These are phyloP conservation scores for Chrysosporium keratinophilum DNA, from an alignment of 2,329 filamentous ascomycete species.

Conservation along the genomic window DNA sequence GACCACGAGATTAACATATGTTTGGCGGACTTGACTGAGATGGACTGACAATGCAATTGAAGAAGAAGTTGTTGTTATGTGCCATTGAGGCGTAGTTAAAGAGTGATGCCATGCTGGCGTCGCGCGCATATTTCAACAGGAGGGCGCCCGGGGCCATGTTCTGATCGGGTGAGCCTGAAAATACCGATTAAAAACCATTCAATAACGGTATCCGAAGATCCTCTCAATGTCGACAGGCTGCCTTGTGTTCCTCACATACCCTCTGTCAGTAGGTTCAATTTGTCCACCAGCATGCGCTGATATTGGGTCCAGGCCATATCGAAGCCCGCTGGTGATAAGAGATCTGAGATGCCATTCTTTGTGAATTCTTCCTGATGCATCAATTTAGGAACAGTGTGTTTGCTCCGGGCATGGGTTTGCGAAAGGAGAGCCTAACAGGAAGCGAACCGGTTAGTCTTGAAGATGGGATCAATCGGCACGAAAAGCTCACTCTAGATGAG, in stretches of 20 bases:
- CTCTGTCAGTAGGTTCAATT: constrained; percentile 62
- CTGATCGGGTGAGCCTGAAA: constrained; percentile 53
- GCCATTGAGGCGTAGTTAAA: constrained; percentile 98
- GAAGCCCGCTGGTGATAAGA: constrained; percentile 61
- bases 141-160: constrained; percentile 55
- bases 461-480: constrained; percentile 8
- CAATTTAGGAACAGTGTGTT: constrained; percentile 42
- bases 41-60: constrained; percentile 36
- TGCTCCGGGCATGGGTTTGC: constrained; percentile 28
- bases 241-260: constrained; percentile 43
- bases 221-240: constrained; percentile 1
- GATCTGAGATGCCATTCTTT: constrained; percentile 52
- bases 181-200: constrained; percentile 13
- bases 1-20: constrained; percentile 61
- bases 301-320: constrained; percentile 73
- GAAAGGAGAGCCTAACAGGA: constrained; percentile 23
- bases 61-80: constrained; percentile 66
- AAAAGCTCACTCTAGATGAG: constrained; percentile 26
- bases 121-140: constrained; percentile 63
- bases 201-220: background rate
- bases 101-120: constrained; percentile 62
- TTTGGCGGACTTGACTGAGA: background rate
- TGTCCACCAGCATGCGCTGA: constrained; percentile 61
- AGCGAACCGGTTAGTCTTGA: background rate
- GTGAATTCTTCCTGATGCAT: constrained; percentile 38